Base-by-base conservation (phyloP, 73 alveolate genomes). In the Halteria grandinella region DNA sequence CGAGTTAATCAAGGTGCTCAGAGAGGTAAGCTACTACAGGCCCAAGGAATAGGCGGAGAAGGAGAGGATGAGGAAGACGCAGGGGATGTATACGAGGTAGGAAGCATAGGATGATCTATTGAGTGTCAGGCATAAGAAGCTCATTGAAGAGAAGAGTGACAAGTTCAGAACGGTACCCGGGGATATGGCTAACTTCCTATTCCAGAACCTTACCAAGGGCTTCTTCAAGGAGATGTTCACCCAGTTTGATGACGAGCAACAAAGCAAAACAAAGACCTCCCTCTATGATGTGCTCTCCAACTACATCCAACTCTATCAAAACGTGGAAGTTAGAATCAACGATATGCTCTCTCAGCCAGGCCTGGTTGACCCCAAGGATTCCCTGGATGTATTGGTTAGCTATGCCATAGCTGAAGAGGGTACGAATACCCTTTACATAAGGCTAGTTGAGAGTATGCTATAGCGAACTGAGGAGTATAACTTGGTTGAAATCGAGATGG, bases 351-450 rank as follows among this genome's bases (percentile, higher is more conserved):
- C 5, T n/a, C 23, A 17, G 25, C 17, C 36, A 23, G 41, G 23
- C 23, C n/a, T 20, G 17, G 0, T 83, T 3, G 39, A 7, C 47
- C 63, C 63, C 44, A 58, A 60, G 41, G 92, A 83, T 7, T 50
- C 66, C 32, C 12, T 83, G 1, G 92, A 74, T 37, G 14, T 47
- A 10, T 29, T 83, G 0, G 86, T 83, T 0, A 20, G 79, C 11
- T 83, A 76, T 43, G 31, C 86, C 14, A 74, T 83, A 0, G 76
- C 92, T 8, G 71, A 64, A 41, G 92, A 83, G 51, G 92, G 88
- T 1, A 58, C 88, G 1, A 83, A 83, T 53, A 36, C 62, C 20
- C 33, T 74, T 8, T 62, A 36, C 36, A 36, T 54, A 18, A 55
- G 23, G 12, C 41, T 54, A 25, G 33, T 73, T 23, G 66, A 73